phyloP scores from a whole-genome alignment of 2,329 filamentous ascomycete genomes.

The Calonectria pauciramosa region DNA sequence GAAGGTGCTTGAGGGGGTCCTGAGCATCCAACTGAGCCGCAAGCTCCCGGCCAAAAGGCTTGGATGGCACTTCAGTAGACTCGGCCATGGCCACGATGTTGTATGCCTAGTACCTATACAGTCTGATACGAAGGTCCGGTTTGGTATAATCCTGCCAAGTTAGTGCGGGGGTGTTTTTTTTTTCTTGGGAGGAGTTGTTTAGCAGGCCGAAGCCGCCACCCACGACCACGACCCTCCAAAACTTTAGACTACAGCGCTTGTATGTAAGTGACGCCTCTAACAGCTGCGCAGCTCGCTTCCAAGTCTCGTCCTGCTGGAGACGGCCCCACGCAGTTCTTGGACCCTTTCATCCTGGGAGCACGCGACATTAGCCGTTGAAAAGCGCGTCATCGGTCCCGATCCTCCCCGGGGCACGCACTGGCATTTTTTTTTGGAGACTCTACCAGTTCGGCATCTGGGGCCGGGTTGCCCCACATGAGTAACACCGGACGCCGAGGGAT shows the following conservation, averaged over 20 bases:
- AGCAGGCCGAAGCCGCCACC: constrained; percentile 1
- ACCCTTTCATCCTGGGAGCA: not conserved
- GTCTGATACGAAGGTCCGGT: constrained; percentile 12
- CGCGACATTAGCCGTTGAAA: not conserved
- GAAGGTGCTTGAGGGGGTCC: constrained; percentile 68
- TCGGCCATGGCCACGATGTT: constrained; percentile 34
- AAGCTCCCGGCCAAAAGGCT: constrained; percentile 27
- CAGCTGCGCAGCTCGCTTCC: not conserved
- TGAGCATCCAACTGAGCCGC: constrained; percentile 62
- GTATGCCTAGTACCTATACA: not conserved
- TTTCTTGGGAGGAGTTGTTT: constrained; percentile 2
- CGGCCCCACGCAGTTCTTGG: not conserved
- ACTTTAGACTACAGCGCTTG: constrained; percentile 2
- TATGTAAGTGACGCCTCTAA: constrained; percentile 5
- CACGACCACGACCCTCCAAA: constrained; percentile 1
- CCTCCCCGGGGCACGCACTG: not conserved
- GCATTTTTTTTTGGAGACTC: not conserved
- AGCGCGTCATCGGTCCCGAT: not conserved
- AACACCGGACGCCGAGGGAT: constrained; percentile 31
- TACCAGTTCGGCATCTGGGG: constrained; percentile 13
- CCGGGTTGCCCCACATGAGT: not conserved
- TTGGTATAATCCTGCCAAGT: constrained; percentile 14
- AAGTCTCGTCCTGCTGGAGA: not conserved
- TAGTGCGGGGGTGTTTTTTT: constrained; percentile 11
- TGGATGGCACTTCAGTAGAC: constrained; percentile 11